phyloP scores from a whole-genome alignment of 1,139 yeast genomes.

The Candida neerlandica region DNA sequence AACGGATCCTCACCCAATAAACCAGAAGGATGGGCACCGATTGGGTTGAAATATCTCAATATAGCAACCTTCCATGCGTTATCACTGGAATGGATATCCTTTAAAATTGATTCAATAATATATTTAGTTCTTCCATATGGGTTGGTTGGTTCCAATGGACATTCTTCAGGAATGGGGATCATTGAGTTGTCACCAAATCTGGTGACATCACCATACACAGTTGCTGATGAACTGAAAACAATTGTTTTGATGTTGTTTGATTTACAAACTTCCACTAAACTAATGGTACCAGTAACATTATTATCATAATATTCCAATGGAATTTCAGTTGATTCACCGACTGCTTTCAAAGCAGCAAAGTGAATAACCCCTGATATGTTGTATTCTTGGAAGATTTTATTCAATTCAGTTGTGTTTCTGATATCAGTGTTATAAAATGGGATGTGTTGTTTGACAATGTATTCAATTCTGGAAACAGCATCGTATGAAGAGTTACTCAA shows the following conservation, averaged over 20 bases:
- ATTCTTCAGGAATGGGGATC: slow-evolving; percentile 72
- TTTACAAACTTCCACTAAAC: slow-evolving; percentile 57
- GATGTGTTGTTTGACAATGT: slow-evolving; percentile 48
- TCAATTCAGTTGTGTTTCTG: slow-evolving; percentile 50
- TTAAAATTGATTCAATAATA: slow-evolving; percentile 63
- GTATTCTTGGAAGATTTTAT: slow-evolving; percentile 51
- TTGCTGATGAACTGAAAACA: slow-evolving; percentile 80
- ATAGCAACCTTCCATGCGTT: slow-evolving; percentile 61
- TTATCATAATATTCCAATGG: slow-evolving; percentile 75
- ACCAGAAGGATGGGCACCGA: slow-evolving; percentile 86
- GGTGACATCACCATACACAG: slow-evolving; percentile 84
- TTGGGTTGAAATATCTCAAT: slow-evolving; percentile 77
- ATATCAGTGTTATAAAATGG: slow-evolving; percentile 67
- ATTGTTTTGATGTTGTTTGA: slow-evolving; percentile 52
- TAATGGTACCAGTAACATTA: slow-evolving; percentile 68
- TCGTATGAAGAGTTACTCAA: slow-evolving; percentile 69
- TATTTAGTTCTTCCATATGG: slow-evolving; percentile 79
- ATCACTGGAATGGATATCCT: slow-evolving; percentile 56
- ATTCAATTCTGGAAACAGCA: slow-evolving; percentile 67
- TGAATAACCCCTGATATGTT: slow-evolving; percentile 67
- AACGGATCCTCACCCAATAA: slow-evolving; percentile 78
- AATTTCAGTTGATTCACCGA: slow-evolving; percentile 73
- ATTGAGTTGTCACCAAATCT: slow-evolving; percentile 66
- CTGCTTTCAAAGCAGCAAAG: slow-evolving; percentile 87
- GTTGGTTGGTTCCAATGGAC: slow-evolving; percentile 75